Conservation (phyloP, 768 basidiomycete species). For the Gautieria morchelliformis region DNA sequence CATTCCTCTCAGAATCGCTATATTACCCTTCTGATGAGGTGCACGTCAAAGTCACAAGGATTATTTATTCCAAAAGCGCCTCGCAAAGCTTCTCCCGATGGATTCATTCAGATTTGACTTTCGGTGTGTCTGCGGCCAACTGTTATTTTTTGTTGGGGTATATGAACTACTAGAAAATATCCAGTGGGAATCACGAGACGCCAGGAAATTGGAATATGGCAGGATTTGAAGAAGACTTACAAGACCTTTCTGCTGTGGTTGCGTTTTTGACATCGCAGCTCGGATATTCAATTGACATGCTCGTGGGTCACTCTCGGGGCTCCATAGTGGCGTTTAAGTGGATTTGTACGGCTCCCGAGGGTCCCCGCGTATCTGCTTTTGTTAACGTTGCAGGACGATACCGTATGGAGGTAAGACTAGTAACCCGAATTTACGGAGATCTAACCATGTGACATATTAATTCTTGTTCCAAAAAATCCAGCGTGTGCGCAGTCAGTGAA, state of each 20-base stretch:
- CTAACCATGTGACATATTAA: neutral
- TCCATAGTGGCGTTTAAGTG: constrained; percentile 59
- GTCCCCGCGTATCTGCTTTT: constrained; percentile 44
- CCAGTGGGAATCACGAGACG: constrained; percentile 71
- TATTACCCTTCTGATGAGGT: neutral
- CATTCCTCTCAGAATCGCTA: neutral
- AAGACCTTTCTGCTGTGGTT: constrained; percentile 59
- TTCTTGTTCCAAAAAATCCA: neutral
- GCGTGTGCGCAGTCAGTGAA: neutral
- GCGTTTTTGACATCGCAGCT: constrained; percentile 45
- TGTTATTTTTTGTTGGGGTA: neutral
- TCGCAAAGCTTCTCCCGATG: constrained; percentile 52
- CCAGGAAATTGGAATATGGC: constrained; percentile 56
- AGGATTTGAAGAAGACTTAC: constrained; percentile 47
- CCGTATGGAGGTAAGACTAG: constrained; percentile 59
- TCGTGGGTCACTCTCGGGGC: constrained; percentile 76
- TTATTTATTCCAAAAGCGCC: constrained; percentile 70
- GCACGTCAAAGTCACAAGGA: constrained; percentile 61
- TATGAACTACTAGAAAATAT: neutral
- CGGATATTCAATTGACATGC: constrained; percentile 58
- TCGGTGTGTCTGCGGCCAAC: constrained; percentile 34
- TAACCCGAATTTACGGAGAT: neutral
- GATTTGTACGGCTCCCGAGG: constrained; percentile 56
- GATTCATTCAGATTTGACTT: constrained; percentile 88
- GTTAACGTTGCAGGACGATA: constrained; percentile 74